Evolutionary conservation across 148 eudicot genomes (phyloP), one percentile per base, ranked within the genome.

Genomic region (Selenicereus undatus): DNA sequence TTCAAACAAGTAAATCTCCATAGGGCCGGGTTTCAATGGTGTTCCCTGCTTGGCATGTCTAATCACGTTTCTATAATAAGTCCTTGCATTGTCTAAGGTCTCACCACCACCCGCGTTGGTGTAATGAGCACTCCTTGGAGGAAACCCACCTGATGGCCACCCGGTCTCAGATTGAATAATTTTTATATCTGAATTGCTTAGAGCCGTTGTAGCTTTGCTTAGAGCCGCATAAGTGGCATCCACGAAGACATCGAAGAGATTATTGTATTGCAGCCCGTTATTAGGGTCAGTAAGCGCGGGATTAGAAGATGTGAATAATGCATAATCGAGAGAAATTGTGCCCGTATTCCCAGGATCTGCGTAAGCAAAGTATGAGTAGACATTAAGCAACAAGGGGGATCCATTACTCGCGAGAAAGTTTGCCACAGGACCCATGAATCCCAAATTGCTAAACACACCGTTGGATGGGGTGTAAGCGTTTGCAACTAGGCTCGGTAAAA

Each of bases 341-440:
- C 24, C 6, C 2, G 71, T 73, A 48, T 83, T 64, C 20, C 62
- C 21, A 56, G 62, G 62, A 5, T 26, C 56, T 3, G 64, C 75
- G 50, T 76, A 60, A 4, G 83, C 64, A 73, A 86, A 88, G 64
- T 86, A 88, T 1, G 90, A 83, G 85, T 88, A 86, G 3, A 88
- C 58, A 66, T 86, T 88, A 52, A 77, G 76, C 20, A 88, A 26
- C 11, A 88, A 77, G 2, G 88, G 88, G 0, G 83, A 71, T 3
- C 81, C 80, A 2, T 80, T 77, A 17, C 17, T 8, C 10, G 50
- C 48, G 0, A 88, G 39, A 43, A 86, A 86, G 58, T 62, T 69
- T 0, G 81, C 64, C 24, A 88, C 82, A 4, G 83, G 85, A 6
- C 16, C 11, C 50, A 84, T 84, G 58, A 58, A 80, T 1, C 71